Evolutionary conservation across 805 yeast genomes (phyloP), one percentile per base, ranked within the genome.

Genomic region (Nematodospora valgi): DNA sequence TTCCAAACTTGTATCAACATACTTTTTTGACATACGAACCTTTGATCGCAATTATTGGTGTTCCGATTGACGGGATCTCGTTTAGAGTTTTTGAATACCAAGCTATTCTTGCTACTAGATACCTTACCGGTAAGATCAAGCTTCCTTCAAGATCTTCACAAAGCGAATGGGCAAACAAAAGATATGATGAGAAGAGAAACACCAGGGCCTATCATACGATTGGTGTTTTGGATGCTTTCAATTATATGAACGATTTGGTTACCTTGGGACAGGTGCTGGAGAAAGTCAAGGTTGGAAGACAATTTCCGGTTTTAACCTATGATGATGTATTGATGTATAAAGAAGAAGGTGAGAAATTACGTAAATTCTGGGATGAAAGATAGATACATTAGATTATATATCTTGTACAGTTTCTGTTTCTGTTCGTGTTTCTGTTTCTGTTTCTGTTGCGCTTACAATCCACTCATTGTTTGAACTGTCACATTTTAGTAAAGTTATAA

Each of bases 61-160:
- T 80, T 11, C 82, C 85, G 2, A 64, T 77, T 25, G 72, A 75
- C 42, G 77, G 78, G 4, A 59, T 82, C 0, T 85, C 87, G 5
- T 78, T 80, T 41, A 68, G 85, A 34, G 59, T 74, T 1, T 72
- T 82, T 11, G 77, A 72, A 39, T 61, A 75, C 32, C 93, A 85
- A 51, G 86, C 83, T 0, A 66, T 79, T 6, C 70, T 80, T 49
- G 62, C 84, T 20, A 74, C 84, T 2, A 66, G 87, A 38, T 76
- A 78, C 2, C 76, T 82, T 59, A 54, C 75, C 4, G 80, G 80
- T 0, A 64, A 78, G 27, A 52, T 84, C 2, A 9, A 44, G 11
- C 54, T 80, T 10, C 87, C 88, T 1, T 27, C 68, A 0, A 41
- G 45, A 12, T 61, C 59, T 16, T 70, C 62, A n/a, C 80, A 78